Conservation (phyloP, 2,329 filamentous ascomycete genomes). For the Aspergillus neoniger region DNA sequence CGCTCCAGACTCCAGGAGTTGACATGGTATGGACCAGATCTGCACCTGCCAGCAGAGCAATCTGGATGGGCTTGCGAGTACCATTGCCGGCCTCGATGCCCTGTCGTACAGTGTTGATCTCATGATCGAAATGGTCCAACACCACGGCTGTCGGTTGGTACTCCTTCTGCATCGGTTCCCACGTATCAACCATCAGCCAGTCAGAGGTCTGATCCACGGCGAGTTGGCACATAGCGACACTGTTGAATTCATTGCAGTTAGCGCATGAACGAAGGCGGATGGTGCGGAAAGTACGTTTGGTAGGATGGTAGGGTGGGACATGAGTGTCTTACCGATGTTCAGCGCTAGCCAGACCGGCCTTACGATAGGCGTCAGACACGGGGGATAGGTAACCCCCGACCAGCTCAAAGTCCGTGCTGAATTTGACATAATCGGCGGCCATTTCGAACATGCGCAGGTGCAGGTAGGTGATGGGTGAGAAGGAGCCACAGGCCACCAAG, state of each 20-base stretch:
- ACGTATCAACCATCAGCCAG: constrained; percentile 85
- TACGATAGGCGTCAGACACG: constrained; percentile 76
- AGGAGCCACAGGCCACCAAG: constrained; percentile 58
- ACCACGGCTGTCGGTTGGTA: constrained; percentile 90
- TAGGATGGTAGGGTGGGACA: not conserved
- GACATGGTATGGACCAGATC: constrained; percentile 75
- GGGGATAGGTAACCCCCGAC: constrained; percentile 82
- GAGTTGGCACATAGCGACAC: constrained; percentile 81
- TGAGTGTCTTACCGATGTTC: constrained; percentile 58
- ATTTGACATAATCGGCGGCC: constrained; percentile 76
- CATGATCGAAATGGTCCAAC: constrained; percentile 85
- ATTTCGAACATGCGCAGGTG: constrained; percentile 88
- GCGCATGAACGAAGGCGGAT: not conserved
- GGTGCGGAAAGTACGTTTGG: not conserved
- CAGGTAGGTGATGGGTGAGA: constrained; percentile 59
- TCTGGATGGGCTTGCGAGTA: constrained; percentile 65
- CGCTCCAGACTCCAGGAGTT: constrained; percentile 73
- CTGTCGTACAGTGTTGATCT: constrained; percentile 77
- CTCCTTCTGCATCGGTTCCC: constrained; percentile 80
- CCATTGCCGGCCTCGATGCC: constrained; percentile 72
- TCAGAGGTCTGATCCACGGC: constrained; percentile 71
- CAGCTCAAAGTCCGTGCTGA: constrained; percentile 77
- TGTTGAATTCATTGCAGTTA: constrained; percentile 29
- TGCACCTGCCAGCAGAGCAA: constrained; percentile 79
- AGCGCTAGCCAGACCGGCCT: constrained; percentile 73